Evolutionary conservation across 2,329 filamentous ascomycete species (phyloP), one percentile per base, ranked within the genome.

Genomic region (Stemphylium vesicarium): DNA sequence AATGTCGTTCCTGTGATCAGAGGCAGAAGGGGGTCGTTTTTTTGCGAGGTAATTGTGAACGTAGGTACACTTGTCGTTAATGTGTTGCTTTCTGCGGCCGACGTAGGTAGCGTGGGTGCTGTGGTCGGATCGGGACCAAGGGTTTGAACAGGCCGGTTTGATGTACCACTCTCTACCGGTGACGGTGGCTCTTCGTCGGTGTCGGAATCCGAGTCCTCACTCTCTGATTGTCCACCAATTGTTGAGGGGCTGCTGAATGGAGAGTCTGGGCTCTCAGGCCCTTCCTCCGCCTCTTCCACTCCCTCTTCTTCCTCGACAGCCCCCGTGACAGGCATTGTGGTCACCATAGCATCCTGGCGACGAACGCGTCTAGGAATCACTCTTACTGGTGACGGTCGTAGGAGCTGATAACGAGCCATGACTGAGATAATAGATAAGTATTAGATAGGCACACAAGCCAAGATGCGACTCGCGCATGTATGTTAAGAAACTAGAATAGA

Each of bases 381-480:
- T 26, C 56, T 48, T 7, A 75, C 63, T 7, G 70, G 67, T 39
- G 67, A 52, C 26, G 70, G 72, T 4, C 71, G 59, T 45, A 62
- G 64, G 46, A 66, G 65, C 31, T 66, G 64, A 46, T 69, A 69
- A 16, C 62, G 60, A 45, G 62, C 60, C 71, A 74, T 74, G 12
- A 60, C 32, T 26, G 45, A 39, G 15, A 20, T 43, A 22, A 43
- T 32, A 56, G n/a, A 41, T 26, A 26, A 50, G 31, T 49, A 61
- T 59, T 59, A 63, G 37, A 38, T 56, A 56, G 40, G 40, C 22
- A 36, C 22, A 46, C 41, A 46, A 15, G 48, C 40, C 50, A 50
- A 38, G 50, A 43, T 53, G 52, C 49, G 35, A 31, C 33, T 42
- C 39, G 50, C 38, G 31, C 36, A 53, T 53, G 18, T 43, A 47